Percentiles rank a stretch among this genome's conserved stretches.
These are phyloP conservation scores for Bacidia rubella DNA, from an alignment of 495 filamentous ascomycete species.

Conservation along the genomic window DNA sequence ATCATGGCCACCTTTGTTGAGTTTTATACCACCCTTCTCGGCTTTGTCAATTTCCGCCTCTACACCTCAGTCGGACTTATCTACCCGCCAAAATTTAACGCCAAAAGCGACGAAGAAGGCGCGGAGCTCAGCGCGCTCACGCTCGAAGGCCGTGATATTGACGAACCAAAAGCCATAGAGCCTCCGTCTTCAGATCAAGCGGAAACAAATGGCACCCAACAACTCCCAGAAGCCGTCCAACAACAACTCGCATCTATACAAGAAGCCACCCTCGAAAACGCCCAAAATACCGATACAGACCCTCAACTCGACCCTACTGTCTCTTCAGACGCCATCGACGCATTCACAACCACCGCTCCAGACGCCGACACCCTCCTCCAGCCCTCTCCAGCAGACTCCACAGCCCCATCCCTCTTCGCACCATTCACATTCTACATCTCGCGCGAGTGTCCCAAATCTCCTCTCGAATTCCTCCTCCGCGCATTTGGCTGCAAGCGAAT, in stretches of 20 bases:
- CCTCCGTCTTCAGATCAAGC: constrained; percentile 27
- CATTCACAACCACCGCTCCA: constrained; percentile 62
- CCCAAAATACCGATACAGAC: constrained; percentile 25
- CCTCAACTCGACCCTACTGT: constrained; percentile 31
- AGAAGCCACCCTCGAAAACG: constrained; percentile 17
- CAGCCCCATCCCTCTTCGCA: constrained; percentile 57
- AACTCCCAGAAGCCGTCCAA: constrained; percentile 35
- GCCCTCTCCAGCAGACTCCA: constrained; percentile 46
- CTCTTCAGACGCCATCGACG: constrained; percentile 55
- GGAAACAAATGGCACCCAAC: constrained; percentile 23
- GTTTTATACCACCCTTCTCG: constrained; percentile 90
- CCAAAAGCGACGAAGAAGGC: constrained; percentile 70
- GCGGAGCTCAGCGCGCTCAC: constrained; percentile 87
- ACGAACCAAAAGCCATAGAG: constrained; percentile 39
- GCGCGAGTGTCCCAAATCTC: constrained; percentile 78
- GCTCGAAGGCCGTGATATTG: constrained; percentile 57
- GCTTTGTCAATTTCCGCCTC: constrained; percentile 88
- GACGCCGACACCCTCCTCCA: constrained; percentile 81
- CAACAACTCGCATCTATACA: constrained; percentile 41
- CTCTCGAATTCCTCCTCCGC: constrained; percentile 86
- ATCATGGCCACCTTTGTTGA: constrained; percentile 99
- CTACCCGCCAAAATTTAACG: constrained; percentile 90
- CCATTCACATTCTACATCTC: constrained; percentile 87
- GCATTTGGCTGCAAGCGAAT: constrained; percentile 93
- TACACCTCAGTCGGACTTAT: constrained; percentile 83